Evolutionary conservation across 306 rosid genomes (phyloP).

Genomic region (Clitoria ternatea): DNA sequence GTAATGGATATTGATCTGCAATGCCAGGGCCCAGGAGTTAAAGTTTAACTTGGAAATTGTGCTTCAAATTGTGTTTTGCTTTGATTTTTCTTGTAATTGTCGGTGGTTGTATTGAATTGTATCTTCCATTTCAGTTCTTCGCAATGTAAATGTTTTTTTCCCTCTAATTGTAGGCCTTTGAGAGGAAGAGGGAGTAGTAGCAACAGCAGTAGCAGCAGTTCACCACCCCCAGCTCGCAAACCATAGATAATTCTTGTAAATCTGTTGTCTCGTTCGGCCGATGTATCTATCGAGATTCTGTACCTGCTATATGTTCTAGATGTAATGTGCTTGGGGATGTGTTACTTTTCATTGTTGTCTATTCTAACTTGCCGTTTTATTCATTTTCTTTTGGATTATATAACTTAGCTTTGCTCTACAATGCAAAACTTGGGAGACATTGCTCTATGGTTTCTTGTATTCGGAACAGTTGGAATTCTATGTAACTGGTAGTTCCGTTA

Average conservation of each 20-base stretch:
- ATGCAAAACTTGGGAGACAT: conserved; percentile 5
- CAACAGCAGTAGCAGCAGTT: conserved; percentile 89
- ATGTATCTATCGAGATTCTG: conserved; percentile 23
- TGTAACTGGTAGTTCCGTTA: neutral
- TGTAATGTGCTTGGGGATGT: conserved; percentile 17
- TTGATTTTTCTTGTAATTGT: neutral
- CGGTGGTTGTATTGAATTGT: neutral
- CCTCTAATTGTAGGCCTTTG: conserved; percentile 57
- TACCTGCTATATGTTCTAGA: conserved; percentile 17
- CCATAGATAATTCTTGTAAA: conserved; percentile 40
- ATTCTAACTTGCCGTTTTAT: neutral
- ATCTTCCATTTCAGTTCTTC: neutral
- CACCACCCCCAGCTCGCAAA: conserved; percentile 71
- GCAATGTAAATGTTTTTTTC: neutral
- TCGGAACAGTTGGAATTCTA: neutral
- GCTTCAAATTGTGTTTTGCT: neutral
- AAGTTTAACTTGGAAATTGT: neutral
- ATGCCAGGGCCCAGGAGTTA: neutral
- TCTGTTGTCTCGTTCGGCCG: neutral
- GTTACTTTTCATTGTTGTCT: neutral
- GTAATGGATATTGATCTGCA: neutral
- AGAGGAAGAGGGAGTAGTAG: conserved; percentile 87
- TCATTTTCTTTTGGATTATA: neutral
- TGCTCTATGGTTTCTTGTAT: neutral
- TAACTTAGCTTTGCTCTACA: conserved; percentile 3